A percentile compares a stretch with the other conserved stretches of the same genome.
Conservation (phyloP, 257 asterid genomes). For the Solanum chiquidenum region DNA sequence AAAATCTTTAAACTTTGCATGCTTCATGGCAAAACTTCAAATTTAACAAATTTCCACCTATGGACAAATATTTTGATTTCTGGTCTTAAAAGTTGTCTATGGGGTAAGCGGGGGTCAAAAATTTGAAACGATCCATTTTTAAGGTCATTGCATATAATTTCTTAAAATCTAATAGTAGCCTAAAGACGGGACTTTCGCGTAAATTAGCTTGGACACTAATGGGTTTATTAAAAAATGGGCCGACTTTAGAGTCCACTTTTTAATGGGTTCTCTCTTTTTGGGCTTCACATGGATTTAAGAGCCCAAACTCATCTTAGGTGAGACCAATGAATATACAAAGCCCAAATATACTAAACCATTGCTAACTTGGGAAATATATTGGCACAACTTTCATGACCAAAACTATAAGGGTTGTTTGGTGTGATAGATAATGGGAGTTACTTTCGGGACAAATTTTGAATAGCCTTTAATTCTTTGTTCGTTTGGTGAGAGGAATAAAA, state of each 20-base stretch:
- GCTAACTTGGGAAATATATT: too few species aligned
- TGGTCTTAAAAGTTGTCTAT: neutral
- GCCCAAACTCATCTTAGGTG: neutral
- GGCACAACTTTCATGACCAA: too few species aligned
- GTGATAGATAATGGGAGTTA: too few species aligned
- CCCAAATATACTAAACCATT: neutral
- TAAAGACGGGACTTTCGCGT: too few species aligned
- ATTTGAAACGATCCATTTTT: neutral
- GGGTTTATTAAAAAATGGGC: neutral
- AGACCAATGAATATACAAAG: neutral
- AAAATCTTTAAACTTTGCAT: neutral
- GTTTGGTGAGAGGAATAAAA: too few species aligned
- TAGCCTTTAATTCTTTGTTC: too few species aligned
- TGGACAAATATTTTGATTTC: neutral
- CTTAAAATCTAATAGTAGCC: too few species aligned
- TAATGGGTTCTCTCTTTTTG: neutral
- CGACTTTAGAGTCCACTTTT: neutral
- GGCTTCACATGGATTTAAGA: neutral
- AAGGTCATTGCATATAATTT: too few species aligned
- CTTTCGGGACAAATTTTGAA: too few species aligned
- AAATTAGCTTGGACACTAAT: neutral
- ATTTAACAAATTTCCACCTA: neutral
- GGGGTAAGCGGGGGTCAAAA: neutral
- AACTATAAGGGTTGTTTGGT: too few species aligned
- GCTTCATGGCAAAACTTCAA: too few species aligned